Evolutionary conservation across 768 basidiomycete genomes (phyloP).

Genomic region (Strobilomyces dryophilus): DNA sequence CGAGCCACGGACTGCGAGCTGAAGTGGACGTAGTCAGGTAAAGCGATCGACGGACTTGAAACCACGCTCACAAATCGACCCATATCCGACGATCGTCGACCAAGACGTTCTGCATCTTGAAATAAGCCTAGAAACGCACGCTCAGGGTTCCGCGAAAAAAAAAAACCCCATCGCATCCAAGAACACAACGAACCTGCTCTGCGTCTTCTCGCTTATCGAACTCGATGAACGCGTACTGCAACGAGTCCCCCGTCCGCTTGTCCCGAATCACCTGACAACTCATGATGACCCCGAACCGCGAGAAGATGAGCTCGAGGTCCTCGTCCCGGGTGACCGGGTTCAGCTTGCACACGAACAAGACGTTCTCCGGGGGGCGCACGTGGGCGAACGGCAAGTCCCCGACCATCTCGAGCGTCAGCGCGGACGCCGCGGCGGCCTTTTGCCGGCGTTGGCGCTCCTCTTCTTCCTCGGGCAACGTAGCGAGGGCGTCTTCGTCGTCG

Average conservation of each 20-base stretch:
- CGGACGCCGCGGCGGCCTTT: conserved; percentile 88
- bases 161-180: no score
- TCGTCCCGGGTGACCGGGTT: conserved; percentile 95
- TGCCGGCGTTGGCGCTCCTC: conserved; percentile 77
- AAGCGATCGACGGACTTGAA: not conserved
- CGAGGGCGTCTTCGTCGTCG: conserved; percentile 90
- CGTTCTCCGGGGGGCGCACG: conserved; percentile 96
- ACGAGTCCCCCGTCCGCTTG: conserved; percentile 90
- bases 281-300: conserved; percentile 91
- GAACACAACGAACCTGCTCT: conserved; percentile 63
- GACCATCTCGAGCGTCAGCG: conserved; percentile 98
- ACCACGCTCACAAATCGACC: conserved; percentile 88
- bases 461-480: conserved; percentile 80
- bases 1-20: conserved; percentile 94
- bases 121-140: conserved; percentile 67
- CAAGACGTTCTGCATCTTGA: conserved; percentile 99
- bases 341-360: conserved; percentile 97
- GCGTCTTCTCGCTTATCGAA: conserved; percentile 93
- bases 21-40: conserved; percentile 19
- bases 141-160: conserved; percentile 6
- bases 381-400: conserved; percentile 98
- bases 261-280: conserved; percentile 97
- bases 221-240: conserved; percentile 99
- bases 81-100: conserved; percentile 97
- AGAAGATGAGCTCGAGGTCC: conserved; percentile 96